Base-by-base conservation (phyloP, 2,329 filamentous ascomycete species). In the Cladosporium colombiae region DNA sequence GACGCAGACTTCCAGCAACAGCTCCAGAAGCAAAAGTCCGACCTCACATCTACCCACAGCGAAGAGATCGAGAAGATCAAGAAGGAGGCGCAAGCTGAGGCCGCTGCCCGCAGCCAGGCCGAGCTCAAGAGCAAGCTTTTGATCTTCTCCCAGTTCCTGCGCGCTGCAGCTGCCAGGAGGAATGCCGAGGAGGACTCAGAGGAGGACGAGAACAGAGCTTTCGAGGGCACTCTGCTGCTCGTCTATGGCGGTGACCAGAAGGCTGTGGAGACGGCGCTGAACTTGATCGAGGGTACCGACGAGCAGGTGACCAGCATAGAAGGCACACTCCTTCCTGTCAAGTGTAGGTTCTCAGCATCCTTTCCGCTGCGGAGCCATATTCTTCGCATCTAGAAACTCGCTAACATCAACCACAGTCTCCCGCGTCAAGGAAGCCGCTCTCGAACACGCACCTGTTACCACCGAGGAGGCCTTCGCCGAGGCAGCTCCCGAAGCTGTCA, bases 171-270 rank as follows among this genome's bases (percentile, higher is more conserved):
- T 66, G 88, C 91, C 72, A 84, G 86, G 76, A 88, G 91, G 70
- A 86, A 91, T 72, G 84, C 87, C 23, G 89, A 91, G 74, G 90
- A 88, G 67, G 83, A 91, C 69, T 69, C 72, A 29, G 85, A 90
- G 71, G 84, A 86, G 5, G 90, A 93, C 65, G 90, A 94, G 81
- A 92, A 89, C 78, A 88, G 88, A 78, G 92, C 91, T 40, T 88
- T 95, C 67, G 91, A 96, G 79, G 91, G 91, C 62, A 88, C 92
- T 37, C 83, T 96, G 66, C 83, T 93, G 56, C 85, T 89, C 67
- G 89, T 95, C 35, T 95, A 96, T 78, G 87, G 88, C 55, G 92
- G 91, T 56, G 91, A 94, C 73, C 86, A 91, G 69, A 84, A 82
- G 70, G 91, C 91, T 60, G 91, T 95, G 27, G 81, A 86, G 63